Evolutionary conservation across 2,329 filamentous ascomycete species (phyloP).

Genomic region (Paradendryphiella salina): DNA sequence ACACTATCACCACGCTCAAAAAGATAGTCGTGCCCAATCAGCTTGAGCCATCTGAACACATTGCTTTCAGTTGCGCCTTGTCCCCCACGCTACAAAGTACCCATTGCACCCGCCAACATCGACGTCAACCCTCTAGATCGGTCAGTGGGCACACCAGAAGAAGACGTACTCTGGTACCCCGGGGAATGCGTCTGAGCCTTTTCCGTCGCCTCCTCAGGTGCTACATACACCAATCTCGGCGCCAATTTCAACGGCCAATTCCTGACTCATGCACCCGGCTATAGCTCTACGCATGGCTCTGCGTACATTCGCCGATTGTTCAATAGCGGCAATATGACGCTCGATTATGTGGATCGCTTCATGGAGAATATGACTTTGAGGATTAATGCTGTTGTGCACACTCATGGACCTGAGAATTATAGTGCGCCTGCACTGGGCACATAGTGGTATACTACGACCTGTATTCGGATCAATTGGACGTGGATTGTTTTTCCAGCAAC

Average conservation of each 20-base stretch:
- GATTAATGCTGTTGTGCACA: constrained; percentile 9
- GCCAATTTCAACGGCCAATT: background rate
- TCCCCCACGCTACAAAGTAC: constrained; percentile 2
- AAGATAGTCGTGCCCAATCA: background rate
- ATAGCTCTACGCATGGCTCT: background rate
- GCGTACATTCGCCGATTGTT: background rate
- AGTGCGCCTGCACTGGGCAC: background rate
- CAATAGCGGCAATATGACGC: constrained; percentile 1
- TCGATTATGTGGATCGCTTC: constrained; percentile 1
- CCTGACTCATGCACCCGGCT: background rate
- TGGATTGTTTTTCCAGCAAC: constrained; percentile 9
- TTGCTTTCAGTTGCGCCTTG: constrained; percentile 4
- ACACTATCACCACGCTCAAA: background rate
- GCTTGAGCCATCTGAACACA: background rate
- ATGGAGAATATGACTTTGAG: constrained; percentile 4
- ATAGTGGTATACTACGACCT: constrained; percentile 11
- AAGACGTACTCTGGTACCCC: background rate
- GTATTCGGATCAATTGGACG: constrained; percentile 6
- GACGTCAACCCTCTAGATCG: background rate
- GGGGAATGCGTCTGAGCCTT: background rate
- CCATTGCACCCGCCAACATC: background rate
- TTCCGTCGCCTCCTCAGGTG: background rate
- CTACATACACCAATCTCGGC: background rate
- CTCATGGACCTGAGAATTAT: background rate
- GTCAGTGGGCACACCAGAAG: background rate